These are phyloP conservation scores for Aspergillus nanangensis DNA, from an alignment of 495 filamentous ascomycete species.

Conservation along the genomic window DNA sequence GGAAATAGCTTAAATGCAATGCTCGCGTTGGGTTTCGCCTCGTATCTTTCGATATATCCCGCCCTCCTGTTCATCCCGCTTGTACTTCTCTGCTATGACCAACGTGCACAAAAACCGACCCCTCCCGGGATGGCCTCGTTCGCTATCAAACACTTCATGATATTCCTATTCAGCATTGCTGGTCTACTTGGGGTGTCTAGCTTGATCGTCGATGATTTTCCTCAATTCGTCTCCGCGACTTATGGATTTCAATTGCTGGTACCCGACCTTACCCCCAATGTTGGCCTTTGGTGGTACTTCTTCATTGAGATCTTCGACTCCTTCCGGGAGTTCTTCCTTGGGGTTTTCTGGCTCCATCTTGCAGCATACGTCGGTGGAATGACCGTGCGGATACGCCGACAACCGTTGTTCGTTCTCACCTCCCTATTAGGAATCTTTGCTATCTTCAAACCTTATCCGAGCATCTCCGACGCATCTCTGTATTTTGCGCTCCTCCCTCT, in stretches of 20 bases:
- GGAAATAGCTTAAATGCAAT: conserved; percentile 74
- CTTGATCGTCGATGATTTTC: conserved; percentile 70
- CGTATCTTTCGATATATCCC: conserved; percentile 91
- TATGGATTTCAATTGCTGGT: conserved; percentile 90
- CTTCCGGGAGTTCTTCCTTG: conserved; percentile 94
- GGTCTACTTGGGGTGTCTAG: conserved; percentile 68
- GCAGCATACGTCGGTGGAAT: conserved; percentile 82
- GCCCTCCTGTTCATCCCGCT: conserved; percentile 80
- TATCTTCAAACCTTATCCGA: conserved; percentile 95
- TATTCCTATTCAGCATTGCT: conserved; percentile 41
- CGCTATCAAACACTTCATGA: conserved; percentile 41
- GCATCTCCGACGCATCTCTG: conserved; percentile 78
- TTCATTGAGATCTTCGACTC: conserved; percentile 99
- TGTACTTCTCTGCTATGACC: conserved; percentile 76
- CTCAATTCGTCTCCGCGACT: conserved; percentile 80
- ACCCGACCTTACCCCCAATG: conserved; percentile 90
- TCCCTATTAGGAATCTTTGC: conserved; percentile 81
- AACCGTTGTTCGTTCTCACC: conserved; percentile 81
- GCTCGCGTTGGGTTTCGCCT: conserved; percentile 78
- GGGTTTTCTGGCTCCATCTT: conserved; percentile 95
- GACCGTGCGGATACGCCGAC: conserved; percentile 70
- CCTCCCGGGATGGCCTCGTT: conserved; percentile 37
- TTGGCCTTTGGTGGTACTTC: conserved; percentile 99
- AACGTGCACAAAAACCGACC: conserved; percentile 28
- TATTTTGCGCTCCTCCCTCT: conserved; percentile 79